These are phyloP conservation scores for Cordyceps cateniannulata DNA, from an alignment of 2,329 filamentous ascomycete genomes.

Conservation along the genomic window DNA sequence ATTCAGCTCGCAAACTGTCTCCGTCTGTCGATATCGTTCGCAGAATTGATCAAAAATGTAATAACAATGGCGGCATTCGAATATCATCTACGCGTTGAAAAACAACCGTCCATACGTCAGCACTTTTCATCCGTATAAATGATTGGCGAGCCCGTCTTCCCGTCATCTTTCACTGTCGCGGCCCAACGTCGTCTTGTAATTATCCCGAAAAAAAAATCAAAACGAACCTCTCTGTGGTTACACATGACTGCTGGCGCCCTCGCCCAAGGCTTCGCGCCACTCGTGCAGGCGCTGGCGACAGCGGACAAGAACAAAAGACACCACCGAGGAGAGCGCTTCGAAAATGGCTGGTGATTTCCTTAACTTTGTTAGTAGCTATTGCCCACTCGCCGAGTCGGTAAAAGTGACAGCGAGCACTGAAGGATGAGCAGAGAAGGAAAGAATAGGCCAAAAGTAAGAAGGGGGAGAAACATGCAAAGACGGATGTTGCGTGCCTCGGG, in stretches of 20 bases:
- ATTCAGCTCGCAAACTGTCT: not conserved
- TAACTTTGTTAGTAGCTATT: too few species aligned
- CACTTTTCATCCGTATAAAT: not conserved
- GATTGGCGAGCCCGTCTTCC: too few species aligned
- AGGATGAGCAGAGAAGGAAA: not conserved
- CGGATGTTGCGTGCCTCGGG: not conserved
- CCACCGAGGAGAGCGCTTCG: too few species aligned
- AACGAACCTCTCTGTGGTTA: conserved; percentile 2
- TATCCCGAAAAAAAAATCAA: too few species aligned
- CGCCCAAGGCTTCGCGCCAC: too few species aligned
- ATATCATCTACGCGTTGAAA: not conserved
- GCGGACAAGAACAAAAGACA: not conserved
- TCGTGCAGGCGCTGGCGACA: too few species aligned
- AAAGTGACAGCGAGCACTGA: too few species aligned
- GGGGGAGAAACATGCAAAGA: not conserved
- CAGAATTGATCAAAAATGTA: not conserved
- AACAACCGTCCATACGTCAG: not conserved
- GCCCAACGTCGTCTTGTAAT: too few species aligned
- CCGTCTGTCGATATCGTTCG: not conserved
- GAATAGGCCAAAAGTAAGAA: too few species aligned
- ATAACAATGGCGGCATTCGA: not conserved
- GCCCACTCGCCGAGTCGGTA: too few species aligned
- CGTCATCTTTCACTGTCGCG: not conserved
- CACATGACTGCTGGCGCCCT: not conserved
- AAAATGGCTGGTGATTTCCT: too few species aligned